Conservation (phyloP, 176 grass and related monocot species). For the Bothriochloa decipiens region DNA sequence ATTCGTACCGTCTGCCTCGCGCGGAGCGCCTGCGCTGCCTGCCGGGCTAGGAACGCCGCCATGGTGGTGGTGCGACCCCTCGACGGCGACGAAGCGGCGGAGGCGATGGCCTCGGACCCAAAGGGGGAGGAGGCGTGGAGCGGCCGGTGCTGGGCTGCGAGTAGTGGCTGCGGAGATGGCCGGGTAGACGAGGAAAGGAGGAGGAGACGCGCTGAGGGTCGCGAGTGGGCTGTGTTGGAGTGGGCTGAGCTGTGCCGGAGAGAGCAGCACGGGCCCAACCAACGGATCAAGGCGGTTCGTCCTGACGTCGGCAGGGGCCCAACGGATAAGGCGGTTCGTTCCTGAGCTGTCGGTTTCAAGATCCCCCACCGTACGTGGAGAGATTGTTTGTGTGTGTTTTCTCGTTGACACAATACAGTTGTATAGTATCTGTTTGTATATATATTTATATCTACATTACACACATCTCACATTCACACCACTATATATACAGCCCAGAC, state of each 20-base stretch:
- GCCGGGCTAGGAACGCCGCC: constrained; percentile 76
- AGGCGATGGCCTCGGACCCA: constrained; percentile 32
- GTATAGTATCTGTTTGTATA: no score
- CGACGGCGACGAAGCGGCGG: constrained; percentile 33
- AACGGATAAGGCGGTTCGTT: no score
- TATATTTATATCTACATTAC: no score
- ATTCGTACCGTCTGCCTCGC: constrained; percentile 59
- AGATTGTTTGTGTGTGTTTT: no score
- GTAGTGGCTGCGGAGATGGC: constrained; percentile 32
- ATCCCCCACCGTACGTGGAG: no score
- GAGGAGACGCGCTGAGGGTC: neutral
- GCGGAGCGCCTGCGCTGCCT: constrained; percentile 74
- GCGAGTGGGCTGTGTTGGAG: constrained; percentile 25
- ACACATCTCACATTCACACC: no score
- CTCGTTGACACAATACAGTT: no score
- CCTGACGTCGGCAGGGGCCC: no score
- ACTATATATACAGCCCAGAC: no score
- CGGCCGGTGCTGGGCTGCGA: constrained; percentile 11
- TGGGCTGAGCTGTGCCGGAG: neutral
- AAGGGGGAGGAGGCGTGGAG: neutral
- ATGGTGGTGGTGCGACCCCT: constrained; percentile 53
- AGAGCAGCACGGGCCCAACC: no score
- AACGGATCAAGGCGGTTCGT: no score
- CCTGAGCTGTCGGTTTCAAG: no score
- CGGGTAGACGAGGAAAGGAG: neutral